phyloP scores from a whole-genome alignment of 2,329 filamentous ascomycete species.

The Alternaria triticimaculans region DNA sequence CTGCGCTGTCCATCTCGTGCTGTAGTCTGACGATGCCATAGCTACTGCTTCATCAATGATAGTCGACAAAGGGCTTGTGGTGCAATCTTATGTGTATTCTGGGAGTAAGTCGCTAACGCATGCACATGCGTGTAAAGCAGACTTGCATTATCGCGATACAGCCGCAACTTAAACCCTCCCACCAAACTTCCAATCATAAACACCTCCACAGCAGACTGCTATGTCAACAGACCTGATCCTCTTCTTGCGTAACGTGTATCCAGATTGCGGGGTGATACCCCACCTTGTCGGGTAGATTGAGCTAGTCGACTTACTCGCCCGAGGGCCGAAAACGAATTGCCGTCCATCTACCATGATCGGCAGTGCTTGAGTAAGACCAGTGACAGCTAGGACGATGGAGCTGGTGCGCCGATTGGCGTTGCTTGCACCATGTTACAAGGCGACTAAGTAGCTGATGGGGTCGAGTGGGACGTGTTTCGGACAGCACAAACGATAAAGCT shows the following conservation, averaged over 20 bases:
- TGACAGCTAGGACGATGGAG: background rate
- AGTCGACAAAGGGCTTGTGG: background rate
- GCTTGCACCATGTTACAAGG: background rate
- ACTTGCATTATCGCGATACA: background rate
- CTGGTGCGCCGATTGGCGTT: background rate
- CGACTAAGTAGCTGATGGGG: background rate
- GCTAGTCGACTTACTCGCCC: constrained; percentile 33
- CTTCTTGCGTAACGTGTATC: background rate
- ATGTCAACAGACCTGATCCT: background rate
- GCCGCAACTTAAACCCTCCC: background rate
- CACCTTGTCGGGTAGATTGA: background rate
- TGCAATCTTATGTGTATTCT: background rate
- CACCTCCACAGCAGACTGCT: background rate
- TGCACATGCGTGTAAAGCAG: background rate
- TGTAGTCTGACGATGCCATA: constrained; percentile 28
- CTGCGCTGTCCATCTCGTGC: constrained; percentile 35
- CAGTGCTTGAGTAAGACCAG: background rate
- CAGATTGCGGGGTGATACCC: background rate
- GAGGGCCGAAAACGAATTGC: constrained; percentile 14
- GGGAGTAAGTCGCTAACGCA: background rate
- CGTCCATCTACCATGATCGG: background rate
- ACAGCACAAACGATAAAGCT: background rate
- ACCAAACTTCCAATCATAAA: background rate
- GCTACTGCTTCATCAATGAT: background rate
- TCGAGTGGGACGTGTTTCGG: background rate